phyloP scores from a whole-genome alignment of 306 rosid species.

The Canavalia ensiformis region DNA sequence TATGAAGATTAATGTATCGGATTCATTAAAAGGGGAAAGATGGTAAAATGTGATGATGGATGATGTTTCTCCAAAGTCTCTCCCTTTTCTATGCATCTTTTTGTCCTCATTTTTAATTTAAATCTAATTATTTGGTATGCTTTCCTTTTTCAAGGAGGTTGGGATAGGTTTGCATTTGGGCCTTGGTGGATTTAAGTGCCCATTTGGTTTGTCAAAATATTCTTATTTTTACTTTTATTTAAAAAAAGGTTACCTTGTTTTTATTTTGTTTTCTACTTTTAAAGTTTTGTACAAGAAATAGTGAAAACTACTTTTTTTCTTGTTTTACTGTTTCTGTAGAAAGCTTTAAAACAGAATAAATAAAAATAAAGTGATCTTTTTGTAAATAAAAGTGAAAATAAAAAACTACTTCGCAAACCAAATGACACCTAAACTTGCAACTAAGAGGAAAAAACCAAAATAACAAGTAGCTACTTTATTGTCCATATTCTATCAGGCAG shows the following conservation, averaged over 20 bases:
- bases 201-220: too few species aligned
- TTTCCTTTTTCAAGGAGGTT: not conserved
- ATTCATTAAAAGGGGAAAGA: not conserved
- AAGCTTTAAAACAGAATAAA: too few species aligned
- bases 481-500: slow-evolving; percentile 10
- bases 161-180: slow-evolving; percentile 20
- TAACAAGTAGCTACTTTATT: slow-evolving; percentile 3
- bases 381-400: too few species aligned
- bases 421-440: not conserved
- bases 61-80: not conserved
- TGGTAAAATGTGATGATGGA: not conserved
- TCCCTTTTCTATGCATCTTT: not conserved
- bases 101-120: slow-evolving; percentile 2
- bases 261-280: too few species aligned
- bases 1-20: not conserved
- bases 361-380: too few species aligned
- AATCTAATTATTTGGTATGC: not conserved
- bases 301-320: too few species aligned
- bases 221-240: too few species aligned
- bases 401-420: too few species aligned
- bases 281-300: too few species aligned
- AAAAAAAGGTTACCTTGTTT: too few species aligned
- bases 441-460: slow-evolving; percentile 13
- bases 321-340: too few species aligned
- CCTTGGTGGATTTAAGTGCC: not conserved